Conservation (phyloP, 2,329 filamentous ascomycete species). For the Emmonsia crescens region DNA sequence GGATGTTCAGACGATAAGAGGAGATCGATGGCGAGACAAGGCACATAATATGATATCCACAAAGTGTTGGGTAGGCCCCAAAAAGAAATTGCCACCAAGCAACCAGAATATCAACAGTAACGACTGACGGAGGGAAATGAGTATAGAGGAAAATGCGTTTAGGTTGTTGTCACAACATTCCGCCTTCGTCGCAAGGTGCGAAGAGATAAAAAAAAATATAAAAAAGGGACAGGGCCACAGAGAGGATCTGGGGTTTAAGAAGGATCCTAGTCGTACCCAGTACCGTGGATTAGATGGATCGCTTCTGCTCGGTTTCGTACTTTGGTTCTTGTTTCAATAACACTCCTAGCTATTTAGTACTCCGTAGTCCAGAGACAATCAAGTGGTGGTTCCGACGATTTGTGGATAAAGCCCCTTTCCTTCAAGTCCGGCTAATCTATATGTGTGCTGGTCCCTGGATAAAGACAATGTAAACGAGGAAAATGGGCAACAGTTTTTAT, state of each 20-base stretch:
- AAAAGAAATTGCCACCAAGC: neutral
- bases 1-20: neutral
- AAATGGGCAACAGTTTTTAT: neutral
- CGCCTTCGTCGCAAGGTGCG: neutral
- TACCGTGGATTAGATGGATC: neutral
- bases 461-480: neutral
- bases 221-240: neutral
- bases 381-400: too few species aligned
- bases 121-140: neutral
- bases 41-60: neutral
- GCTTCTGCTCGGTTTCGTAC: neutral
- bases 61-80: neutral
- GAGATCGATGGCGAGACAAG: neutral
- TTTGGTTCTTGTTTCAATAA: neutral
- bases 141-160: neutral
- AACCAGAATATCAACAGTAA: neutral
- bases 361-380: neutral
- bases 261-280: neutral
- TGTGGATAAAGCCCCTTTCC: neutral
- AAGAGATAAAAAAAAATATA: neutral
- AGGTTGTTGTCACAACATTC: neutral
- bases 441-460: too few species aligned
- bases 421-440: neutral
- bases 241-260: neutral
- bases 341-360: too few species aligned